A percentile compares a stretch with the other conserved stretches of the same genome.
These are phyloP conservation scores for Ogataea dorogensis DNA, from an alignment of 805 yeast genomes.

Conservation along the genomic window DNA sequence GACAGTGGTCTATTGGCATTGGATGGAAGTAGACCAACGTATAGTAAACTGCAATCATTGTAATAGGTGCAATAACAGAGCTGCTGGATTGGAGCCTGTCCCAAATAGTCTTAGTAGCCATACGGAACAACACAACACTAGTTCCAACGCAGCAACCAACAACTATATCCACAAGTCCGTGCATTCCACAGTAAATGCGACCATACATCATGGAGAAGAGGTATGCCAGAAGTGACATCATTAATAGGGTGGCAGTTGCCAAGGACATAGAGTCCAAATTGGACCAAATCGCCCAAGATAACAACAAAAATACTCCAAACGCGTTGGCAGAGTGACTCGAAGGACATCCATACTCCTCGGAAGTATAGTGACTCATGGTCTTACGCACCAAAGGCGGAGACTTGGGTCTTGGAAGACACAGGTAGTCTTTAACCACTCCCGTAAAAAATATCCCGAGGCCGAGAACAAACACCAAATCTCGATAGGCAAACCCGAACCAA, in stretches of 20 bases:
- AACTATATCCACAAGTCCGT: conserved; percentile 77
- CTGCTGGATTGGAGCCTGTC: conserved; percentile 43
- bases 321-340: conserved; percentile 95
- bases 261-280: conserved; percentile 16
- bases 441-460: conserved; percentile 71
- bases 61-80: conserved; percentile 33
- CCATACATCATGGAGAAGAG: conserved; percentile 70
- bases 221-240: conserved; percentile 42
- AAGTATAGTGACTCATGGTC: conserved; percentile 86
- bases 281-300: conserved; percentile 26
- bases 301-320: conserved; percentile 66
- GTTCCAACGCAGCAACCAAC: conserved; percentile 68
- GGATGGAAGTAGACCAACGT: conserved; percentile 66
- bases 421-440: conserved; percentile 77
- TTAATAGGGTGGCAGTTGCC: conserved; percentile 2
- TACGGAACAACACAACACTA: conserved; percentile 48
- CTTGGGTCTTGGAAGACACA: conserved; percentile 88
- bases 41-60: conserved; percentile 43
- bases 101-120: conserved; percentile 39
- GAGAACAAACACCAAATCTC: conserved; percentile 59
- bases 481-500: conserved; percentile 72
- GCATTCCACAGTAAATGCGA: conserved; percentile 95
- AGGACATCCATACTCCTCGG: conserved; percentile 94
- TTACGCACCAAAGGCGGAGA: conserved; percentile 91
- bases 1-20: conserved; percentile 88